These are phyloP conservation scores for Olyra latifolia DNA, from an alignment of 176 grass and related monocot species.

Conservation along the genomic window DNA sequence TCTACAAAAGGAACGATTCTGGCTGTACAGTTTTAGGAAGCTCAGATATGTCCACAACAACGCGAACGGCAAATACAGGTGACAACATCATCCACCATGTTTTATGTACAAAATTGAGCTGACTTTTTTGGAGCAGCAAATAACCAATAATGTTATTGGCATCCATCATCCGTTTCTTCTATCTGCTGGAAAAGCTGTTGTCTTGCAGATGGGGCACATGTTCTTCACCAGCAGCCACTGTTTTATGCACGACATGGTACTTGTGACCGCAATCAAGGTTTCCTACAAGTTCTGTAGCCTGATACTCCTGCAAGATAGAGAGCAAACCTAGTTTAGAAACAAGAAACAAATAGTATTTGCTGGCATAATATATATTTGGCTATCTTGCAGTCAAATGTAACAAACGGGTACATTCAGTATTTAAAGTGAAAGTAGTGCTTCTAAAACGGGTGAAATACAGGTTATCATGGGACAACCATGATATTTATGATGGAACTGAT, in stretches of 20 bases:
- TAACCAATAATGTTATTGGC: conserved; percentile 36
- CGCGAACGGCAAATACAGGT: conserved; percentile 28
- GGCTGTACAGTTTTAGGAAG: conserved; percentile 51
- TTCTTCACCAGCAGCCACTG: conserved; percentile 71
- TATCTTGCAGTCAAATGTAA: background rate
- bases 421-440: conserved; percentile 16
- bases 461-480: background rate
- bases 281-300: conserved; percentile 45
- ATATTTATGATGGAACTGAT: conserved; percentile 15
- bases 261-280: conserved; percentile 58
- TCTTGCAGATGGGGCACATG: conserved; percentile 72
- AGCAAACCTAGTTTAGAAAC: conserved; percentile 4
- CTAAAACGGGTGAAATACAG: background rate
- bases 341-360: background rate
- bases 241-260: conserved; percentile 58
- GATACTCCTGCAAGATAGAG: conserved; percentile 48
- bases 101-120: conserved; percentile 47
- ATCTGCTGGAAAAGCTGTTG: conserved; percentile 47
- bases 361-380: background rate
- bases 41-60: conserved; percentile 31
- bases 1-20: conserved; percentile 43
- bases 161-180: conserved; percentile 29
- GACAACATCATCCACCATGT: conserved; percentile 26
- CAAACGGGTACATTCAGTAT: background rate
- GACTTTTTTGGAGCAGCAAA: conserved; percentile 19